Base-by-base conservation (phyloP, 306 rosid genomes). In the Mucuna pruriens region DNA sequence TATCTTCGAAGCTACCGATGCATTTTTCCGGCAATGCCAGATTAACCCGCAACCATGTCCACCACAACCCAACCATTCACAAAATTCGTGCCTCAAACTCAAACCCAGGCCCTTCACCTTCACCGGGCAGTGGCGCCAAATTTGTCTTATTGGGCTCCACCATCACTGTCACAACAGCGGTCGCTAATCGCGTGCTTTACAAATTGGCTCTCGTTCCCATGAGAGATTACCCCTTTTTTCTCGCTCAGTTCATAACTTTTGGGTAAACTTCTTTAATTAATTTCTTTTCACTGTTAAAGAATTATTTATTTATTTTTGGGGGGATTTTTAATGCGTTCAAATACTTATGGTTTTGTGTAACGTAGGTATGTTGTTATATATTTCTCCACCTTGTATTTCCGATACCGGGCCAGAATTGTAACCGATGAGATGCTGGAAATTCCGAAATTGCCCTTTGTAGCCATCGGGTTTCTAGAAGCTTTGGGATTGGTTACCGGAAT, bases 151-250 rank as follows among this genome's bases (percentile, higher is more conserved):
- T 87, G 15, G 70, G 85, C 73, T 86, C 97, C 60, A 72, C 71
- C 6, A 16, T 84, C 26, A 85, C 93, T 26, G 83, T 85, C 9
- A 67, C 87, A 1, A 86, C 90, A 1, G 96, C 94, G 1, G 85
- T 90, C 10, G 91, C 96, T 25, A 94, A 94, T 70, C 98, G 97
- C 25, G 98, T 94, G 57, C 91, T 94, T 74, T 87, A 94, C 85
- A 92, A 94, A 89, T 90, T 94, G 0, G 97, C 98, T 9, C 97
- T 94, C 25, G 92, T 92, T 36, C 97, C 98, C 33, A 83, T 94
- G 94, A 90, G 73, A 82, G 38, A 90, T 16, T 91, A 85, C 76
- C 98, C 98, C 34, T 94, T 94, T 84, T 94, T 94, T 78, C 85
- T 94, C n/a, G 97, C 97, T 38, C 97, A 94, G 72, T 65, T 94